Evolutionary conservation across 768 basidiomycete genomes (phyloP).

Genomic region (Macrolepiota albuminosa): DNA sequence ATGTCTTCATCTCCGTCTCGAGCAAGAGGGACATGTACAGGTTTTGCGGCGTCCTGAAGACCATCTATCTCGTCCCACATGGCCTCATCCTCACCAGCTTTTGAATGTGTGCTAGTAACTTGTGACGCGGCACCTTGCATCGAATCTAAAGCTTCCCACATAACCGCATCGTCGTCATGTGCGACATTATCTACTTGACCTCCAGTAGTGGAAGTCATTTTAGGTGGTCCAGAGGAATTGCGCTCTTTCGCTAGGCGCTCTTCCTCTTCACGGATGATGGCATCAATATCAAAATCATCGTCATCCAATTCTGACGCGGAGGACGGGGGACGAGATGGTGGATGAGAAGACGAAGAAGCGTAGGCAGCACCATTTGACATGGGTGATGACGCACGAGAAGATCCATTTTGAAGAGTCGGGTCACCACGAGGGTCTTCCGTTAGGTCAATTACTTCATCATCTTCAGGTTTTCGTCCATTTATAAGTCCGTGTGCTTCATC

Average conservation of each 20-base stretch:
- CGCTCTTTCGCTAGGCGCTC: slow-evolving; percentile 22
- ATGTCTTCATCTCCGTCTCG: slow-evolving; percentile 59
- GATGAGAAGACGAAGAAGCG: slow-evolving; percentile 28
- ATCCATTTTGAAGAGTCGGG: slow-evolving; percentile 7
- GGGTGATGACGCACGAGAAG: slow-evolving; percentile 16
- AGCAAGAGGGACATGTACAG: background rate
- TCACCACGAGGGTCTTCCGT: slow-evolving; percentile 23
- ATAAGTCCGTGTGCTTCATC: slow-evolving; percentile 52
- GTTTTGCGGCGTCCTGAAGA: slow-evolving; percentile 1
- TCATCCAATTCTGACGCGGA: slow-evolving; percentile 36
- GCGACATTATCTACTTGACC: background rate
- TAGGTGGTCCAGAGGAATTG: background rate
- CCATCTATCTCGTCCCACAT: slow-evolving; percentile 25
- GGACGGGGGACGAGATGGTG: slow-evolving; percentile 32
- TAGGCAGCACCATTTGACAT: slow-evolving; percentile 23
- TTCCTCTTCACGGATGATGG: slow-evolving; percentile 42
- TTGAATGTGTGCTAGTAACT: background rate
- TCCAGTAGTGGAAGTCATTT: background rate
- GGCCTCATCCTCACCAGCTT: slow-evolving; percentile 11
- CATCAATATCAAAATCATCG: slow-evolving; percentile 49
- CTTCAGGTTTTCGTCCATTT: slow-evolving; percentile 18
- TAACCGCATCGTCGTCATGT: slow-evolving; percentile 50
- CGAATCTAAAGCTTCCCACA: slow-evolving; percentile 66
- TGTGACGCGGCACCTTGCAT: slow-evolving; percentile 16
- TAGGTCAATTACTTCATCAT: slow-evolving; percentile 16